Conservation (phyloP, 371 early-diverging fungal species). For the Lichtheimia corymbifera region DNA sequence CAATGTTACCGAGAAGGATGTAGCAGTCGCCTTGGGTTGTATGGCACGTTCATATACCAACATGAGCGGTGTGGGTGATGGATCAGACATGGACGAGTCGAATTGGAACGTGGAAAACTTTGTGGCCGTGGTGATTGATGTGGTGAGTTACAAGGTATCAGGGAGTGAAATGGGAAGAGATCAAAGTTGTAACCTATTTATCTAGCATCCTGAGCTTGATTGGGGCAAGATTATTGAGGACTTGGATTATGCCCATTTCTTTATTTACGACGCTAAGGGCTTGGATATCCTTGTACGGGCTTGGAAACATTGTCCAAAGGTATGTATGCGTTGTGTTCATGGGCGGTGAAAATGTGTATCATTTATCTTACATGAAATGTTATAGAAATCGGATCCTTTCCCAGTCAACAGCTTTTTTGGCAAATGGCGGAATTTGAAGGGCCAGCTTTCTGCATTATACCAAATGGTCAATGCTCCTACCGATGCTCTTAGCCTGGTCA, state of each 20-base stretch:
- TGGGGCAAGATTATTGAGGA: constrained; percentile 66
- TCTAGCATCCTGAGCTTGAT: constrained; percentile 58
- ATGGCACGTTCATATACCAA: constrained; percentile 68
- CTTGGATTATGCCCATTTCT: constrained; percentile 74
- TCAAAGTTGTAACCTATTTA: background rate
- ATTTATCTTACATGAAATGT: background rate
- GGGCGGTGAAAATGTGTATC: too few species aligned
- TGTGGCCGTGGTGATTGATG: constrained; percentile 52
- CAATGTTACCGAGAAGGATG: constrained; percentile 54
- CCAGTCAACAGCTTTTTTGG: constrained; percentile 76
- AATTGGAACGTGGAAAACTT: constrained; percentile 76
- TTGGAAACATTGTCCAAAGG: constrained; percentile 64
- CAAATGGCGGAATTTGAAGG: constrained; percentile 73
- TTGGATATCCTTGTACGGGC: constrained; percentile 67
- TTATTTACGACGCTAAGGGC: constrained; percentile 63
- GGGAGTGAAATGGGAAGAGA: background rate
- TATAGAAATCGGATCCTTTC: constrained; percentile 43
- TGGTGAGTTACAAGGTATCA: constrained; percentile 36
- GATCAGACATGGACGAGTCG: constrained; percentile 26
- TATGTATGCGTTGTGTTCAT: constrained; percentile 17
- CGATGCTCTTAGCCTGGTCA: constrained; percentile 48
- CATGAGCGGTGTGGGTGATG: constrained; percentile 47
- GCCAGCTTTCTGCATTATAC: constrained; percentile 73
- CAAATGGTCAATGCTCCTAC: constrained; percentile 65
- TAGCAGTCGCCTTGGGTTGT: constrained; percentile 74